phyloP scores from a whole-genome alignment of 2,329 filamentous ascomycete genomes.

The Neopestalotiopsis sp. region DNA sequence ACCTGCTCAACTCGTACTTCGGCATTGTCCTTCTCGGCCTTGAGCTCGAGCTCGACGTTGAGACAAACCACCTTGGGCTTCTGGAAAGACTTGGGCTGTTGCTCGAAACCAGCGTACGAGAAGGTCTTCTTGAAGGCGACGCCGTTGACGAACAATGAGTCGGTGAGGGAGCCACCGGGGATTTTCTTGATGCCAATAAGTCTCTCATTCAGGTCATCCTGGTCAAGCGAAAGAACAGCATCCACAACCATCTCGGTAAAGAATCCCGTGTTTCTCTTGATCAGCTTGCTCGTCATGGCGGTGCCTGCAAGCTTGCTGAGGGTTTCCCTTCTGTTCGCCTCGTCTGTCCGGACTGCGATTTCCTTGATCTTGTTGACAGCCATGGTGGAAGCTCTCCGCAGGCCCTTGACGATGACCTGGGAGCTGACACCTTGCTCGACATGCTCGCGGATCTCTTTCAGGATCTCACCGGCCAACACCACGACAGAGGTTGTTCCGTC shows the following conservation, averaged over 20 bases:
- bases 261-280: constrained; percentile 95
- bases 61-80: constrained; percentile 96
- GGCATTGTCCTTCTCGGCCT: constrained; percentile 99
- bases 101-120: constrained; percentile 97
- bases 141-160: constrained; percentile 95
- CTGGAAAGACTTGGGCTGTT: constrained; percentile 94
- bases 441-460: constrained; percentile 95
- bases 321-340: constrained; percentile 85
- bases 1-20: constrained; percentile 98
- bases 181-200: constrained; percentile 99
- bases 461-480: constrained; percentile 93
- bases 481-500: constrained; percentile 98
- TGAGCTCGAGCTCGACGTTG: constrained; percentile 97
- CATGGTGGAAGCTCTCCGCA: constrained; percentile 85
- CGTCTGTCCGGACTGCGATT: constrained; percentile 85
- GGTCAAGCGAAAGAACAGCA: constrained; percentile 91
- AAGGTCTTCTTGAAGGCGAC: constrained; percentile 99
- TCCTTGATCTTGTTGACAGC: constrained; percentile 99
- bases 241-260: constrained; percentile 99
- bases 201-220: constrained; percentile 96
- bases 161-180: constrained; percentile 91
- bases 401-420: constrained; percentile 95
- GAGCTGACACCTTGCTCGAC: constrained; percentile 97
- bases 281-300: constrained; percentile 99
- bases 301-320: constrained; percentile 89